A percentile compares a stretch with the other conserved stretches of the same genome.
Evolutionary conservation across 2,329 filamentous ascomycete genomes (phyloP).

Genomic region (Aureobasidium sp.): DNA sequence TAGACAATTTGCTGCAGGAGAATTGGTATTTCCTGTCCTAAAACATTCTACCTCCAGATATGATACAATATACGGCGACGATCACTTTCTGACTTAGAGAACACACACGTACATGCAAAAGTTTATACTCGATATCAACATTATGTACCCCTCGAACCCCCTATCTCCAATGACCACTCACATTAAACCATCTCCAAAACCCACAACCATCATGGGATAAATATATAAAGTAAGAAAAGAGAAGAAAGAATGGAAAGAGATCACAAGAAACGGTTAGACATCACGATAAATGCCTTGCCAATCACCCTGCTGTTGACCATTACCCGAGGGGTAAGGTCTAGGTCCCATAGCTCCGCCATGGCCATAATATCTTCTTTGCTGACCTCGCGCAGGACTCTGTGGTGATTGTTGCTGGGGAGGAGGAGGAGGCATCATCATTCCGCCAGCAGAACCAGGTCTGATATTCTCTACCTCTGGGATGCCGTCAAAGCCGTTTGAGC

Average conservation of each 20-base stretch:
- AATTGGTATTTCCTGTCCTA: too few relatives aligned
- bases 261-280: neutral
- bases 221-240: neutral
- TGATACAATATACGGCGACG: too few relatives aligned
- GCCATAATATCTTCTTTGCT: conserved; percentile 3
- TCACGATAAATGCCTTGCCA: neutral
- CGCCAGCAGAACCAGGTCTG: neutral
- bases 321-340: neutral
- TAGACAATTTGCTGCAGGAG: too few relatives aligned
- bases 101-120: too few relatives aligned
- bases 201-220: neutral
- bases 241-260: neutral
- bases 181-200: neutral
- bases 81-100: too few relatives aligned
- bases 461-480: neutral
- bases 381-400: neutral
- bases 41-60: too few relatives aligned
- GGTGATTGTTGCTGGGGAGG: neutral
- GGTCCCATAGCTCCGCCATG: neutral
- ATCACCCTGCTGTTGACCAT: neutral
- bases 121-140: neutral
- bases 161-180: neutral
- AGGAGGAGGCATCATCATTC: neutral
- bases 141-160: neutral
- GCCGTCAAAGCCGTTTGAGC: neutral